Evolutionary conservation across 2,329 filamentous ascomycete species (phyloP).

Genomic region (Monilinia fructicola): DNA sequence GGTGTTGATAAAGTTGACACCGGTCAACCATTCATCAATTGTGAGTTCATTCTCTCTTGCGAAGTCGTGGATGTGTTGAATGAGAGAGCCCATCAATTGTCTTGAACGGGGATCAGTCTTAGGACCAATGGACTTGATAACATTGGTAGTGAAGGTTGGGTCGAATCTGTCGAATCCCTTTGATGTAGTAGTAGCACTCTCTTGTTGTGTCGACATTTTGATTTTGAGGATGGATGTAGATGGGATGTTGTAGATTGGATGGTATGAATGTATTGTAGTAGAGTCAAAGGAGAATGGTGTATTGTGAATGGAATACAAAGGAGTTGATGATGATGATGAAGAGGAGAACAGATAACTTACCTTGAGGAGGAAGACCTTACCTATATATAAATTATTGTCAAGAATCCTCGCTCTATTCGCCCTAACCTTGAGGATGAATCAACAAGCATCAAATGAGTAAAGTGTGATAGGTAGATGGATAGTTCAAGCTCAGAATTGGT

Average conservation of each 20-base stretch:
- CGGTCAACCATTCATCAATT: conserved; percentile 73
- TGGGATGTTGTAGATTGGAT: background rate
- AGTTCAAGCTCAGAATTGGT: too few species aligned
- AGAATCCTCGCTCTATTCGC: background rate
- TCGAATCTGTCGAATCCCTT: conserved; percentile 53
- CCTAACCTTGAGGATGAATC: background rate
- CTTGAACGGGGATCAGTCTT: conserved; percentile 65
- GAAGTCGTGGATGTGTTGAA: conserved; percentile 76
- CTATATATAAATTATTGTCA: conserved; percentile 15
- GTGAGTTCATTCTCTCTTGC: conserved; percentile 75
- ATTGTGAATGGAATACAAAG: background rate
- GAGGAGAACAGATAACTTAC: background rate
- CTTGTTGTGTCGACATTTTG: conserved; percentile 20
- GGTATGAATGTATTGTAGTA: background rate
- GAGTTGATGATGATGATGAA: conserved; percentile 5
- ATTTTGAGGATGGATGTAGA: background rate
- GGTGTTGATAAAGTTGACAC: conserved; percentile 73
- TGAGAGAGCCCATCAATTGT: conserved; percentile 61
- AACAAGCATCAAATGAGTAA: conserved; percentile 9
- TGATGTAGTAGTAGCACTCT: conserved; percentile 12
- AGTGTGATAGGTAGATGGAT: background rate
- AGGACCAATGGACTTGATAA: conserved; percentile 71
- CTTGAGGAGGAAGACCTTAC: conserved; percentile 11
- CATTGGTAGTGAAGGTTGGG: conserved; percentile 72
- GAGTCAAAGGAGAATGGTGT: background rate